Base-by-base conservation (phyloP, 129 eudicot species). In the Artemisia tridentata region DNA sequence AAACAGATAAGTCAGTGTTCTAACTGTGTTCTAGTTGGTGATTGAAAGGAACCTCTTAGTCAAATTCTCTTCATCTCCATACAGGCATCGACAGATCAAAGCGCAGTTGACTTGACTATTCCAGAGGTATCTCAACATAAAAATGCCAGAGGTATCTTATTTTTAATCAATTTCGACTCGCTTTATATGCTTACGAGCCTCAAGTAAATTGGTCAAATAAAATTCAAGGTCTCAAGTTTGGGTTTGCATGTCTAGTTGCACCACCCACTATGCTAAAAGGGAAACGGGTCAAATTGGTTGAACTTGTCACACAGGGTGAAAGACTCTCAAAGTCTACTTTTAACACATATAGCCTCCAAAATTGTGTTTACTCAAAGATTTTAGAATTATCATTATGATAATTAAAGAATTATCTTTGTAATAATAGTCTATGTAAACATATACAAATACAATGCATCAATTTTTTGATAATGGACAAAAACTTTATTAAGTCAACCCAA, bases 61-160 rank as follows among this genome's bases (percentile, higher is more conserved):
- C 13, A 62, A 51, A 19, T 68, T 52, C 13, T 12, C 59, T 41
- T 31, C 29, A 14, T 5, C 18, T 49, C 65, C 54, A 19, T 67
- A 23, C 81, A 90, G 97, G 96, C 89, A 31, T 93, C 99, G 25
- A 87, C 96, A 3, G 91, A 93, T 68, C 99, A 93, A 79, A 87
- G 82, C 72, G 83, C 96, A 12, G 85, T 93, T 34, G 97, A 93
- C 78, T 62, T 84, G 75, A 81, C 50, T 53, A 80, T 90, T 60
- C 86, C 96, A 11, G 65, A 65, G 50, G 75, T 96, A 91, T 61
- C 92, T 91, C 65, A 86, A 77, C 78, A 84, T 91, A 59, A 88
- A 88, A 82, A 91, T 91, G 98, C 93, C 91, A 11, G 98, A 91
- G 93, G 98, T 91, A 82, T 49, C 7, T 17, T 27, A 38, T 60